Evolutionary conservation across 2,329 filamentous ascomycete genomes (phyloP).

Genomic region (Beauveria bassiana): DNA sequence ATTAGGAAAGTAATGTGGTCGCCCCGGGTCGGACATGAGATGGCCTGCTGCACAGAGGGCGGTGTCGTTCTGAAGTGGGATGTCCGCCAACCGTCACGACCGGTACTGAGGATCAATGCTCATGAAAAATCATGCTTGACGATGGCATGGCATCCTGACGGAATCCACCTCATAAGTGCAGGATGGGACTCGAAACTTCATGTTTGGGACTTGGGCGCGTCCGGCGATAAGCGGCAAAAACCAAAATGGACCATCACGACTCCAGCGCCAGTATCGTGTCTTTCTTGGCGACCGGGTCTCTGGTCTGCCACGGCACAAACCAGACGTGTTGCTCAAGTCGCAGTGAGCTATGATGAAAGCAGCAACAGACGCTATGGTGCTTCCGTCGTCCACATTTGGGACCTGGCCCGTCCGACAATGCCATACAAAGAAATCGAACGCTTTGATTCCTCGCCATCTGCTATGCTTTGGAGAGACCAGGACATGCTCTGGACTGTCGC

Average conservation of each 20-base stretch:
- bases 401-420: constrained; percentile 58
- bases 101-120: constrained; percentile 51
- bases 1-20: constrained; percentile 60
- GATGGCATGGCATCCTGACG: constrained; percentile 62
- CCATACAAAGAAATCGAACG: constrained; percentile 58
- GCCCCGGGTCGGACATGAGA: constrained; percentile 51
- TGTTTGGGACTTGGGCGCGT: constrained; percentile 57
- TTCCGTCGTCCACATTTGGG: constrained; percentile 57
- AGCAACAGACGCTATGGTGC: constrained; percentile 47
- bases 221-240: constrained; percentile 56
- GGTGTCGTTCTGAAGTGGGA: constrained; percentile 59
- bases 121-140: constrained; percentile 53
- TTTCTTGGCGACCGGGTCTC: constrained; percentile 56
- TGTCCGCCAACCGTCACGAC: constrained; percentile 44
- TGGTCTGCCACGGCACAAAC: constrained; percentile 59
- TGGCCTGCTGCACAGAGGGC: constrained; percentile 57
- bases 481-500: constrained; percentile 61
- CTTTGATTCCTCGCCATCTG: constrained; percentile 50
- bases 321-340: constrained; percentile 52
- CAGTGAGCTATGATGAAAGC: constrained; percentile 53
- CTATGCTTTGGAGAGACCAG: constrained; percentile 55
- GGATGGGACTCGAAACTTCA: constrained; percentile 54
- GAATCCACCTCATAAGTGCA: constrained; percentile 56
- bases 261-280: constrained; percentile 50
- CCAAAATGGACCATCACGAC: constrained; percentile 54